Evolutionary conservation across 2,329 filamentous ascomycete genomes (phyloP).

Genomic region (Apiospora aurea): DNA sequence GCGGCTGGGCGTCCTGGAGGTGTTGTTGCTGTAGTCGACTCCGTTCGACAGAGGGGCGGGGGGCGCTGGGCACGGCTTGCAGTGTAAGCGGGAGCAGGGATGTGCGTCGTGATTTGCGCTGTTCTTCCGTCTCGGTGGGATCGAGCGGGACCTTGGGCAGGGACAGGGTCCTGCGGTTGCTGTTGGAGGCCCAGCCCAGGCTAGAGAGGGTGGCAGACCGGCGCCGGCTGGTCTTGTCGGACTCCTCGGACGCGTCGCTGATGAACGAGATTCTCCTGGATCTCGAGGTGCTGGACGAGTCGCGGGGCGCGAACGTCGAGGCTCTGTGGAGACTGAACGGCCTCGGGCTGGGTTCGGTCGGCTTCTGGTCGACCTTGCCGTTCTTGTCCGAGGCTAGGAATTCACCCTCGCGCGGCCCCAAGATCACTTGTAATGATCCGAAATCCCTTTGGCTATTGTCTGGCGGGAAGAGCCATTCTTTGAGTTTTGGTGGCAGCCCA

Average conservation of each 20-base stretch:
- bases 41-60: neutral
- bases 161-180: constrained; percentile 22
- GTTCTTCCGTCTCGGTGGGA: constrained; percentile 16
- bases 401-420: constrained; percentile 37
- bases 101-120: constrained; percentile 16
- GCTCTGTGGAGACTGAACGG: constrained; percentile 29
- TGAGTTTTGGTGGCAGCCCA: constrained; percentile 36
- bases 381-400: constrained; percentile 40
- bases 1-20: constrained; percentile 16
- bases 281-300: constrained; percentile 6
- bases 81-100: constrained; percentile 21
- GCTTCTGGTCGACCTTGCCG: constrained; percentile 38
- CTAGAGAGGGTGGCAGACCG: constrained; percentile 25
- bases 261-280: constrained; percentile 26
- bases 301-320: constrained; percentile 31
- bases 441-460: constrained; percentile 40
- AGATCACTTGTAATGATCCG: constrained; percentile 40
- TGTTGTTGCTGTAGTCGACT: neutral
- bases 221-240: constrained; percentile 18
- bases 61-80: constrained; percentile 21
- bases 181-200: neutral
- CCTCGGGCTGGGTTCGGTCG: constrained; percentile 29
- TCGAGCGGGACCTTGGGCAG: constrained; percentile 1
- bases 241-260: constrained; percentile 7
- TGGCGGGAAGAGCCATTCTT: constrained; percentile 41